These are phyloP conservation scores for Cokeromyces recurvatus DNA, from an alignment of 371 early-diverging fungal species.

Conservation along the genomic window DNA sequence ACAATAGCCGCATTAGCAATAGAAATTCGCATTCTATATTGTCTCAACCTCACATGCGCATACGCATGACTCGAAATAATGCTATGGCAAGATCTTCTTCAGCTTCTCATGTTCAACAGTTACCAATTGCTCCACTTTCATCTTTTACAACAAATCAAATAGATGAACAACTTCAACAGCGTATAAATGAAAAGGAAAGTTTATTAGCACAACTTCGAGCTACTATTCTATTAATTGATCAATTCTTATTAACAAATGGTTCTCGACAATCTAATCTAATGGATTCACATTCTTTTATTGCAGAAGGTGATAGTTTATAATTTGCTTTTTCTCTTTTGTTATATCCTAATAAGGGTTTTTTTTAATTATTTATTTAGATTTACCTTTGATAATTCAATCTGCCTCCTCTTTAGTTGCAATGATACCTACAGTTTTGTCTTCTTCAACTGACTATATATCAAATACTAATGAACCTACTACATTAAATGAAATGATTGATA, in stretches of 20 bases:
- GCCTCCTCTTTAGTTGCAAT: constrained; percentile 15
- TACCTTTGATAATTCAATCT: constrained; percentile 24
- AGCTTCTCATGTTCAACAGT: no score
- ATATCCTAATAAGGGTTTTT: not conserved
- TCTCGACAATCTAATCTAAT: constrained; percentile 18
- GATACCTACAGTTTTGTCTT: constrained; percentile 8
- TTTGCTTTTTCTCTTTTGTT: not conserved
- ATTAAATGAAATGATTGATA: constrained; percentile 21
- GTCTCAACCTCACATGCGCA: no score
- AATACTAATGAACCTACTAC: constrained; percentile 4
- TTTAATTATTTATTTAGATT: constrained; percentile 8
- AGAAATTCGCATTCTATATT: no score
- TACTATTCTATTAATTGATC: constrained; percentile 29
- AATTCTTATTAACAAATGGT: constrained; percentile 30
- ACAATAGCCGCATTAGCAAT: no score
- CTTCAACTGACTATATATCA: not conserved
- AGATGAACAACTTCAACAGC: constrained; percentile 23
- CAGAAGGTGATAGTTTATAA: constrained; percentile 16
- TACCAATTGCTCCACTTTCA: no score
- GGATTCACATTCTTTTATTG: constrained; percentile 25
- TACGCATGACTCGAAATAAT: no score
- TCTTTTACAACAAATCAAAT: no score
- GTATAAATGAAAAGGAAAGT: constrained; percentile 31
- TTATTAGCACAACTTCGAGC: constrained; percentile 30
- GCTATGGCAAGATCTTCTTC: no score